Percentiles rank a stretch among this genome's conserved stretches.
phyloP scores from a whole-genome alignment of 2,329 filamentous ascomycete species.

The Pseudonectria buxi region DNA sequence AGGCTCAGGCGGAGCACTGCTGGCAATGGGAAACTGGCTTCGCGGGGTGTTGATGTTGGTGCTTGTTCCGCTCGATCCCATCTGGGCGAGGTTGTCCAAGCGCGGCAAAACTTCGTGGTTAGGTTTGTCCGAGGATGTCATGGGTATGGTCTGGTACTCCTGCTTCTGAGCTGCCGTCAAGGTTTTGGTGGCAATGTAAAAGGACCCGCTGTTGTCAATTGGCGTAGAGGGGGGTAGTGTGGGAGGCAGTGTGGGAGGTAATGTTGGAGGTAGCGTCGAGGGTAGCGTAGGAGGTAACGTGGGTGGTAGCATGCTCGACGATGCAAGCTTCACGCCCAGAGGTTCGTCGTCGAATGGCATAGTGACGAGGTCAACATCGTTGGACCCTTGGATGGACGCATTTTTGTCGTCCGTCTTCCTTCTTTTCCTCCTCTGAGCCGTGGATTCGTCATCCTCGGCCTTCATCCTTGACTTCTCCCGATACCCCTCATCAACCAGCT shows the following conservation, averaged over 20 bases:
- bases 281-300: slow-evolving; percentile 10
- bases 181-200: slow-evolving; percentile 27
- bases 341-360: slow-evolving; percentile 17
- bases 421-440: slow-evolving; percentile 14
- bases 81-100: slow-evolving; percentile 11
- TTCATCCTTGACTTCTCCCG: not conserved
- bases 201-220: slow-evolving; percentile 20
- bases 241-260: not conserved
- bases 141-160: slow-evolving; percentile 26
- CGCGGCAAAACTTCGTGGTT: slow-evolving; percentile 10
- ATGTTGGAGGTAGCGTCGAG: slow-evolving; percentile 9
- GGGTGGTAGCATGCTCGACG: slow-evolving; percentile 22
- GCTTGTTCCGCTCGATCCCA: slow-evolving; percentile 25
- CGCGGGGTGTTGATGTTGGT: slow-evolving; percentile 32
- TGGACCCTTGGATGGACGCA: slow-evolving; percentile 9
- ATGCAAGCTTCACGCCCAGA: slow-evolving; percentile 5
- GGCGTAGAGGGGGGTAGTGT: slow-evolving; percentile 8
- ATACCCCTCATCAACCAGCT: too few relatives aligned
- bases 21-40: slow-evolving; percentile 8
- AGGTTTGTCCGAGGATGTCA: slow-evolving; percentile 11
- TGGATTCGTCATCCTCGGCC: slow-evolving; percentile 1
- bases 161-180: slow-evolving; percentile 32
- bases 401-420: slow-evolving; percentile 13
- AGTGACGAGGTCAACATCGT: slow-evolving; percentile 21
- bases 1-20: slow-evolving; percentile 9